phyloP scores from a whole-genome alignment of 305 asterid species.

The Striga hermonthica region DNA sequence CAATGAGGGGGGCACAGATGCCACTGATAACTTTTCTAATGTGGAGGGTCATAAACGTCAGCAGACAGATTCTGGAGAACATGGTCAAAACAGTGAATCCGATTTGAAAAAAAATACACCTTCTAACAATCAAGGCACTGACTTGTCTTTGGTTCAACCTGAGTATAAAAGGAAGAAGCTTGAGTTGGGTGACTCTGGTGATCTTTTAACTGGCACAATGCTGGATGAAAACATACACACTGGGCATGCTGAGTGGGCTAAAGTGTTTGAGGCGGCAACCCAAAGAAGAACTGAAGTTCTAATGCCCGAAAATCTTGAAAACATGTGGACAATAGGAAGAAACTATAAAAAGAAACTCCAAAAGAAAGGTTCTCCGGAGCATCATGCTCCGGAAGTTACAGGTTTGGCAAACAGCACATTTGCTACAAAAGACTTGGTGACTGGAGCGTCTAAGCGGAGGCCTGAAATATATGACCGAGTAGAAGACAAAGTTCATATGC shows the following conservation, averaged over 20 bases:
- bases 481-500: constrained; percentile 47
- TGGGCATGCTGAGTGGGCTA: constrained; percentile 86
- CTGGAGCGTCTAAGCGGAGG: constrained; percentile 37
- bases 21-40: constrained; percentile 43
- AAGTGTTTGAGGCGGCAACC: constrained; percentile 80
- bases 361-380: constrained; percentile 43
- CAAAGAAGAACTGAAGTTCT: constrained; percentile 99
- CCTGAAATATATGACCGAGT: constrained; percentile 34
- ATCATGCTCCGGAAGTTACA: constrained; percentile 39
- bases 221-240: constrained; percentile 46
- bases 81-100: constrained; percentile 44
- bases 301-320: constrained; percentile 96
- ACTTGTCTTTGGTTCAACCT: constrained; percentile 33
- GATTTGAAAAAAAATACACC: constrained; percentile 37
- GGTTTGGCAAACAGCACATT: constrained; percentile 31
- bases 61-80: constrained; percentile 37
- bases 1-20: constrained; percentile 51
- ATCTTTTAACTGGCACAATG: constrained; percentile 34
- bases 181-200: constrained; percentile 39
- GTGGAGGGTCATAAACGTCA: constrained; percentile 40
- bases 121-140: constrained; percentile 42
- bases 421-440: constrained; percentile 35
- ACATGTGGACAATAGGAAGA: constrained; percentile 98
- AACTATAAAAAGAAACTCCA: constrained; percentile 77
- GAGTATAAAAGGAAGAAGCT: constrained; percentile 45